phyloP scores from a whole-genome alignment of 495 filamentous ascomycete species.

The Friedmanniomyces simplex region DNA sequence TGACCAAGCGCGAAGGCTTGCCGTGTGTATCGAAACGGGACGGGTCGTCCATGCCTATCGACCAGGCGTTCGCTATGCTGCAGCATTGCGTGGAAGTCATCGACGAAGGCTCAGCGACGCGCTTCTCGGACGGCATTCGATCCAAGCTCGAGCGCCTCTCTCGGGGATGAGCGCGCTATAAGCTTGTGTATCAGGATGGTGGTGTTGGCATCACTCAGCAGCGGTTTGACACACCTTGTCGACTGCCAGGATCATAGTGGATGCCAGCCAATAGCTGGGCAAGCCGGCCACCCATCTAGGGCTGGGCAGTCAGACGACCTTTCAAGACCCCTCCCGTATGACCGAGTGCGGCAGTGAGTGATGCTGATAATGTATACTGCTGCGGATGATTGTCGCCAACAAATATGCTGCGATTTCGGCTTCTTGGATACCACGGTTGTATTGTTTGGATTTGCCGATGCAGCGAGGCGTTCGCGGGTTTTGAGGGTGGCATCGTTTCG shows the following conservation, averaged over 20 bases:
- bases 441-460: not conserved
- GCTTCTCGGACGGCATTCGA: constrained; percentile 34
- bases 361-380: not conserved
- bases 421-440: not conserved
- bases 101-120: constrained; percentile 31
- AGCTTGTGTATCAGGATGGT: not conserved
- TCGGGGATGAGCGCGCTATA: constrained; percentile 18
- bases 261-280: not conserved
- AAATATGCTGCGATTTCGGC: not conserved
- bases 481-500: not conserved
- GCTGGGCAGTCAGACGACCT: not conserved
- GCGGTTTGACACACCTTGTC: not conserved
- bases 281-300: not conserved
- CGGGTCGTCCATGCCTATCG: constrained; percentile 28
- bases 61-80: constrained; percentile 26
- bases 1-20: constrained; percentile 31
- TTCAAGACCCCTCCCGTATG: too few relatives aligned
- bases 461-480: not conserved
- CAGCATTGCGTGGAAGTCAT: constrained; percentile 34
- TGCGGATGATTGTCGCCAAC: not conserved
- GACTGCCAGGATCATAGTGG: not conserved
- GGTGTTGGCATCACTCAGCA: not conserved
- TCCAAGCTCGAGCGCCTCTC: constrained; percentile 30
- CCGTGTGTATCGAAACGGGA: constrained; percentile 31
- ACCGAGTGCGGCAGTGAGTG: too few relatives aligned